Evolutionary conservation across 805 yeast species (phyloP).

Genomic region (Tetrapisispora phaffii): DNA sequence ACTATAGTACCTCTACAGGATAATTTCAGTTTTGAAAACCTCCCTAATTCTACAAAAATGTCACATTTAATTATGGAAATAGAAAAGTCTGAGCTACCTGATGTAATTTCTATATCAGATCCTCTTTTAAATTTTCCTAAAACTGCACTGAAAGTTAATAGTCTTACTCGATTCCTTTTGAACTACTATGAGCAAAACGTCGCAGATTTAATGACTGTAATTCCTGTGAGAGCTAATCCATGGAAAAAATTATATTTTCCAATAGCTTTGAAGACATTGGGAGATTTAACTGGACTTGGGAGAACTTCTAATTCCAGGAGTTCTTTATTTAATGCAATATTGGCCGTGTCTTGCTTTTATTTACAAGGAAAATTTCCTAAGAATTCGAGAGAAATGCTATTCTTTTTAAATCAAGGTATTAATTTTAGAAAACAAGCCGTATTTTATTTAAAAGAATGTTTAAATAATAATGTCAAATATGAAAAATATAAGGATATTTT

Average conservation of each 20-base stretch:
- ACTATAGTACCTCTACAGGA: slow-evolving; percentile 1
- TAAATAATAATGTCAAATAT: slow-evolving; percentile 39
- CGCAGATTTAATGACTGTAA: slow-evolving; percentile 69
- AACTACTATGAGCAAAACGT: slow-evolving; percentile 67
- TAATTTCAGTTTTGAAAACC: slow-evolving; percentile 6
- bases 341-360: slow-evolving; percentile 77
- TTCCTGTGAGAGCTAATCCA: slow-evolving; percentile 65
- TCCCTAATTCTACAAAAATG: slow-evolving; percentile 13
- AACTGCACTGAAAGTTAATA: slow-evolving; percentile 53
- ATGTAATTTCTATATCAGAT: slow-evolving; percentile 3
- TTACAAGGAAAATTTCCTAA: slow-evolving; percentile 61
- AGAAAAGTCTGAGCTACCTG: slow-evolving; percentile 12
- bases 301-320: slow-evolving; percentile 65
- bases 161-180: slow-evolving; percentile 61
- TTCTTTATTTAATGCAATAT: slow-evolving; percentile 64
- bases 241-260: slow-evolving; percentile 87
- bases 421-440: slow-evolving; percentile 68
- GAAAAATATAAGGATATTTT: slow-evolving; percentile 78
- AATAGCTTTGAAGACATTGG: slow-evolving; percentile 69
- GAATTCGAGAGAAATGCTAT: slow-evolving; percentile 58
- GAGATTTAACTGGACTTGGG: slow-evolving; percentile 69
- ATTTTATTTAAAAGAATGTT: slow-evolving; percentile 50
- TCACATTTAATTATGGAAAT: slow-evolving; percentile 16
- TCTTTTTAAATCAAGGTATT: slow-evolving; percentile 62
- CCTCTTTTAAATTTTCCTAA: slow-evolving; percentile 33